These are phyloP conservation scores for Grosmannia serpens DNA, from an alignment of 2,329 filamentous ascomycete genomes.

Conservation along the genomic window DNA sequence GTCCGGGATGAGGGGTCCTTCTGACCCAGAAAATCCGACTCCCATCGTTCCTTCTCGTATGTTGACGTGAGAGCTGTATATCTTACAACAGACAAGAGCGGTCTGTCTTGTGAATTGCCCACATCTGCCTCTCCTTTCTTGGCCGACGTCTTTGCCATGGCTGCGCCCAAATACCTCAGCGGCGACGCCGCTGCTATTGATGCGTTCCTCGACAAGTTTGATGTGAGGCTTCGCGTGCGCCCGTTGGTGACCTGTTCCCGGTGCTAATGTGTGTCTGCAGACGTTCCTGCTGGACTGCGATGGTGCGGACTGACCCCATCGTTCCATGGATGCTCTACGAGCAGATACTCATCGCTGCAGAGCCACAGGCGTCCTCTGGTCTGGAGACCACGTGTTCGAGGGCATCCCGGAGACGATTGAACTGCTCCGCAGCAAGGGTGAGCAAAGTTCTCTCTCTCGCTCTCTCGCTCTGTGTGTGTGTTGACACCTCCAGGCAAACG, in stretches of 20 bases:
- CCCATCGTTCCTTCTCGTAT: not conserved
- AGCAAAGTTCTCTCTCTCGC: conserved; percentile 2
- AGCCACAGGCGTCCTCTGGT: conserved; percentile 82
- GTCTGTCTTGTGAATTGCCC: not conserved
- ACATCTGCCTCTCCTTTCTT: not conserved
- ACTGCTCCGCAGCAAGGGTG: conserved; percentile 71
- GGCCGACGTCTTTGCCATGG: conserved; percentile 1
- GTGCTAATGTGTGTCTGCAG: conserved; percentile 29
- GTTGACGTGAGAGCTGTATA: too few relatives aligned
- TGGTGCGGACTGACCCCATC: conserved; percentile 44
- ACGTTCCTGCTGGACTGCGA: conserved; percentile 95
- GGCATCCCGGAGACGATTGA: conserved; percentile 77
- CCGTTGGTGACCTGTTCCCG: not conserved
- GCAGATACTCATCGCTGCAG: conserved; percentile 9
- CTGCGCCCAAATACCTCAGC: conserved; percentile 52
- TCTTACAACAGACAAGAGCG: too few relatives aligned
- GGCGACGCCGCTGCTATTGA: conserved; percentile 68
- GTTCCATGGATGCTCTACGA: not conserved
- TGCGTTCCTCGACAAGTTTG: conserved; percentile 80
- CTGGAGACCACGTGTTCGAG: conserved; percentile 80
- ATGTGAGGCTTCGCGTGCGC: conserved; percentile 48
- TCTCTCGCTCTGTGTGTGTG: not conserved
- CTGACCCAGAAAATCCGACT: not conserved
- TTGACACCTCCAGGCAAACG: conserved; percentile 56
- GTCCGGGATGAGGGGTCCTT: not conserved